A percentile compares a stretch with the other conserved stretches of the same genome.
Conservation (phyloP, 1,284 basidiomycete species). For the Testicularia cyperi region DNA sequence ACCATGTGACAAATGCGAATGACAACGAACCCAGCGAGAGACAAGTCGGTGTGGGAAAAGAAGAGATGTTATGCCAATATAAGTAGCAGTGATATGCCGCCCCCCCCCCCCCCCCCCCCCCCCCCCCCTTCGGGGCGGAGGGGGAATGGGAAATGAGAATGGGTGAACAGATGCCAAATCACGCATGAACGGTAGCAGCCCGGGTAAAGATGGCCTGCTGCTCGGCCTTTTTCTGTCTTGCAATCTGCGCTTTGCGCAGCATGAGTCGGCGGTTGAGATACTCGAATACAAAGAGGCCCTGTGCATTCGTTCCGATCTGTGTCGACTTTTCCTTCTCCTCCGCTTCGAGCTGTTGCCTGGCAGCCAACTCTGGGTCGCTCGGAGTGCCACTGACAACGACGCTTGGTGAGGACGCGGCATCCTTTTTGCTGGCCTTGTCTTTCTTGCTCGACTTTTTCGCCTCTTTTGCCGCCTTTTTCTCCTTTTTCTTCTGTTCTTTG, state of each 20-base stretch:
- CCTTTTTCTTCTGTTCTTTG: constrained; percentile 13
- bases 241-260: constrained; percentile 47
- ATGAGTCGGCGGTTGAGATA: constrained; percentile 53
- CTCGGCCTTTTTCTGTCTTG: constrained; percentile 39
- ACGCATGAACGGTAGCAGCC: constrained; percentile 35
- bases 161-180: too few relatives aligned
- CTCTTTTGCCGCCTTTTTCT: constrained; percentile 10
- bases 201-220: constrained; percentile 48
- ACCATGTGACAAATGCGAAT: too few relatives aligned
- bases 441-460: constrained; percentile 12
- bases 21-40: too few relatives aligned
- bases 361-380: too few relatives aligned
- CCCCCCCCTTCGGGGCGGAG: too few relatives aligned
- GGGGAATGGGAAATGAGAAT: too few relatives aligned
- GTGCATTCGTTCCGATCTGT: constrained; percentile 37
- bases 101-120: too few relatives aligned
- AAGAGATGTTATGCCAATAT: too few relatives aligned
- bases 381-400: background rate
- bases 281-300: constrained; percentile 43
- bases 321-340: constrained; percentile 28
- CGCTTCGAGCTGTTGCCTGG: constrained; percentile 1
- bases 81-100: too few relatives aligned
- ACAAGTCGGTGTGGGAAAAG: too few relatives aligned
- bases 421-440: constrained; percentile 4
- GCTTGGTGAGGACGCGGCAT: background rate